phyloP scores from a whole-genome alignment of 2,329 filamentous ascomycete species.

The Diaporthe ampelina region DNA sequence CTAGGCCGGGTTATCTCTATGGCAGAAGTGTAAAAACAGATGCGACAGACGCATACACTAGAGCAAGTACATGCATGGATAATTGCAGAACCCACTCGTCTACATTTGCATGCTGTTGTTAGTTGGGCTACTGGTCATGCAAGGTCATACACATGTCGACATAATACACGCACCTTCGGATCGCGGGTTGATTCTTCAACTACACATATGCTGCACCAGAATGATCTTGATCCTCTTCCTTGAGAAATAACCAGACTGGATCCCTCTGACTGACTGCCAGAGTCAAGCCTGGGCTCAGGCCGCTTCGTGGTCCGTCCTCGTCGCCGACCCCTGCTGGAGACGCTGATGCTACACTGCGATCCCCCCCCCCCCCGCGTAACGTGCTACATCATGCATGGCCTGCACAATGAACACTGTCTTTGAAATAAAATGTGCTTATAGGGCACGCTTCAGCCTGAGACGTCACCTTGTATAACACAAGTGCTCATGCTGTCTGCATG shows the following conservation, averaged over 20 bases:
- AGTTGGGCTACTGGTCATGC: background rate
- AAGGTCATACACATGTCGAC: background rate
- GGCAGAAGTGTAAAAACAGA: background rate
- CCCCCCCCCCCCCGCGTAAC: no score
- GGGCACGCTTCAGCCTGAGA: background rate
- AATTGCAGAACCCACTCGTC: background rate
- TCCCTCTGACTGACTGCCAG: no score
- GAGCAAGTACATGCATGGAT: background rate
- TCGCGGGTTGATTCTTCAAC: background rate
- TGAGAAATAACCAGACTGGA: background rate
- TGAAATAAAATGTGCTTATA: background rate
- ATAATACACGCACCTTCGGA: background rate
- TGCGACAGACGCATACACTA: no score
- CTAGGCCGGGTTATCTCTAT: background rate
- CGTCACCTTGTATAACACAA: background rate
- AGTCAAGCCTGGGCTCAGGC: background rate
- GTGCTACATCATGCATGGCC: background rate
- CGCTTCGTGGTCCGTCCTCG: constrained; percentile 10
- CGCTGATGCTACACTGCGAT: background rate
- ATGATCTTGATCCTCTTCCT: background rate
- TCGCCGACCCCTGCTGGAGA: background rate
- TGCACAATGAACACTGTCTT: background rate
- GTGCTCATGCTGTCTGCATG: background rate
- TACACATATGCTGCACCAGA: background rate
- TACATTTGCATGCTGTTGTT: background rate